These are phyloP conservation scores for Leccinum glutinopallens DNA, from an alignment of 1,284 basidiomycete genomes.

Conservation along the genomic window DNA sequence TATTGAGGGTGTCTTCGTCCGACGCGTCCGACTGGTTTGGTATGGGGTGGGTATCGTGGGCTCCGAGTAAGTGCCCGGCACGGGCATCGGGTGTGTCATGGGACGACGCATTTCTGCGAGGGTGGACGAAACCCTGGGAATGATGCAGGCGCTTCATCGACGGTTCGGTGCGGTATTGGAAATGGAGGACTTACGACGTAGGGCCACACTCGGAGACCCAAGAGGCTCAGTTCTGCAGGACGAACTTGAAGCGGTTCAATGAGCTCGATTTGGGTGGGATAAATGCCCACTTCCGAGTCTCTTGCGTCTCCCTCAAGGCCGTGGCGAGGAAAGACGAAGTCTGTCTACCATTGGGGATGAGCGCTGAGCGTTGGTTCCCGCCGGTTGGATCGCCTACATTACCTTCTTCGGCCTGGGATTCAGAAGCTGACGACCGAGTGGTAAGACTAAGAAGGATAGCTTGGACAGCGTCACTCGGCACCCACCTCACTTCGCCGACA, in stretches of 20 bases:
- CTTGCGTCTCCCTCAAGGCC: conserved; percentile 72
- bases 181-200: conserved; percentile 59
- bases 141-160: neutral
- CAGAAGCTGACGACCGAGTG: conserved; percentile 50
- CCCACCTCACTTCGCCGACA: conserved; percentile 81
- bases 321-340: conserved; percentile 53
- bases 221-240: conserved; percentile 60
- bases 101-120: neutral
- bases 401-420: conserved; percentile 60
- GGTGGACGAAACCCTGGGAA: conserved; percentile 63
- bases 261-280: conserved; percentile 58
- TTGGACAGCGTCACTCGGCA: neutral
- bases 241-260: conserved; percentile 56
- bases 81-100: neutral
- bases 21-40: neutral
- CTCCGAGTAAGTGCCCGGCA: neutral
- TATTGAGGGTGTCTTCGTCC: conserved; percentile 31
- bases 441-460: neutral
- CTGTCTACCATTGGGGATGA: conserved; percentile 44
- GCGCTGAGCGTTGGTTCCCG: neutral
- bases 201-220: conserved; percentile 70
- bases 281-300: conserved; percentile 64
- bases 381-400: conserved; percentile 19
- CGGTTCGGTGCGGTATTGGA: neutral
- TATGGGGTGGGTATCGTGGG: neutral